phyloP scores from a whole-genome alignment of 805 yeast genomes.

The Priceomyces melissophilus region DNA sequence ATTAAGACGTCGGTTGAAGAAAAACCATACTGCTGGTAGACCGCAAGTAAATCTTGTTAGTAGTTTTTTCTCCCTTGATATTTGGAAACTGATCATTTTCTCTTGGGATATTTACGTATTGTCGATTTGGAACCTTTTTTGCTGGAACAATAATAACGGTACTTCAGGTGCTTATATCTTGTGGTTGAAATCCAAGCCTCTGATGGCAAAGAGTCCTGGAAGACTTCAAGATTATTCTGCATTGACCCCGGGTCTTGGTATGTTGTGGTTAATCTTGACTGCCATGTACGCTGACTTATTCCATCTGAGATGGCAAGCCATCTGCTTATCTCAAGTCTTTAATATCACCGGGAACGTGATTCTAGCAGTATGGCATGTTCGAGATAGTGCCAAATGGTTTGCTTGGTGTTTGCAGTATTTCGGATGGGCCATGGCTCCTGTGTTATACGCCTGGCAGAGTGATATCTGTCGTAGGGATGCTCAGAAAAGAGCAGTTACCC shows the following conservation, averaged over 20 bases:
- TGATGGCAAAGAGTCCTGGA: constrained; percentile 26
- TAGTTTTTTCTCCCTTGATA: constrained; percentile 33
- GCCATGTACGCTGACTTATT: constrained; percentile 29
- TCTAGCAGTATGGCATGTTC: constrained; percentile 53
- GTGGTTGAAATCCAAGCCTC: constrained; percentile 41
- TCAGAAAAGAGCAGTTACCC: constrained; percentile 48
- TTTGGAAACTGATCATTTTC: constrained; percentile 30
- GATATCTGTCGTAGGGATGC: constrained; percentile 54
- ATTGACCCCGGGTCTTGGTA: constrained; percentile 38
- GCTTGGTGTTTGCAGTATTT: constrained; percentile 54
- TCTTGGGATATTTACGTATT: constrained; percentile 58
- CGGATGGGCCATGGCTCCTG: constrained; percentile 57
- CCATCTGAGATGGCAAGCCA: constrained; percentile 45
- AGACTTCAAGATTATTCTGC: constrained; percentile 35
- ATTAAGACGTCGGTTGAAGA: constrained; percentile 13
- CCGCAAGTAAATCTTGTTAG: constrained; percentile 18
- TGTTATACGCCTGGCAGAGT: constrained; percentile 50
- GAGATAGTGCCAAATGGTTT: constrained; percentile 53
- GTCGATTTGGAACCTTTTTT: constrained; percentile 48
- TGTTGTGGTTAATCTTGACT: constrained; percentile 25
- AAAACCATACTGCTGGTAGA: constrained; percentile 11
- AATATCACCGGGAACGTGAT: constrained; percentile 49
- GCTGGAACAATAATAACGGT: constrained; percentile 56
- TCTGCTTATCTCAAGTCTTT: constrained; percentile 46
- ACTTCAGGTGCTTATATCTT: constrained; percentile 34